Conservation (phyloP, 495 filamentous ascomycete species). For the Podospora bellae-mahoneyi region DNA sequence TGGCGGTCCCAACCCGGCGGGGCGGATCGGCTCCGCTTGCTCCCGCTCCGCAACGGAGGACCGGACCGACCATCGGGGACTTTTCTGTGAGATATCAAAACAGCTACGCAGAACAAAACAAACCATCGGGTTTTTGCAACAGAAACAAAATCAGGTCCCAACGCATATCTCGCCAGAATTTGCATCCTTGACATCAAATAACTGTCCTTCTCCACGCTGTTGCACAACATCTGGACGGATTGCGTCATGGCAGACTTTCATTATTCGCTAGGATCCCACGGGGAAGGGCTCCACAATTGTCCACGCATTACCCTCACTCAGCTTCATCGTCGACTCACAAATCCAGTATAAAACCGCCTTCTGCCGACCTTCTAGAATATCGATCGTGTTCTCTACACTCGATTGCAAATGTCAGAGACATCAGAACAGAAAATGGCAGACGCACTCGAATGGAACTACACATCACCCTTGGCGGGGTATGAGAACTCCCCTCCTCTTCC, state of each 20-base stretch:
- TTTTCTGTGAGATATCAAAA: not conserved
- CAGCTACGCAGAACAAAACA: not conserved
- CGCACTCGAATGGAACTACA: conserved; percentile 45
- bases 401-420: not conserved
- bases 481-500: conserved; percentile 60
- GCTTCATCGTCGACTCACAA: not conserved
- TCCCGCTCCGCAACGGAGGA: not conserved
- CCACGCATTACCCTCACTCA: not conserved
- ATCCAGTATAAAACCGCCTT: not conserved
- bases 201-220: not conserved
- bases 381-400: not conserved
- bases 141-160: not conserved
- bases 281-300: not conserved
- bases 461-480: conserved; percentile 66
- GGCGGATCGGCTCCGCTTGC: not conserved
- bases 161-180: not conserved
- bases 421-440: conserved; percentile 13
- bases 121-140: not conserved
- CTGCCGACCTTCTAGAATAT: not conserved
- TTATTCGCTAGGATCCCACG: conserved; percentile 3
- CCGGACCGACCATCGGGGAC: not conserved
- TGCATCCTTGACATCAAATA: not conserved
- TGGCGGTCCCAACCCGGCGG: not conserved
- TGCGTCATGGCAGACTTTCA: conserved; percentile 7
- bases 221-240: not conserved